Evolutionary conservation across 2,329 filamentous ascomycete genomes (phyloP).

Genomic region (Neofusicoccum kwambonambiense): DNA sequence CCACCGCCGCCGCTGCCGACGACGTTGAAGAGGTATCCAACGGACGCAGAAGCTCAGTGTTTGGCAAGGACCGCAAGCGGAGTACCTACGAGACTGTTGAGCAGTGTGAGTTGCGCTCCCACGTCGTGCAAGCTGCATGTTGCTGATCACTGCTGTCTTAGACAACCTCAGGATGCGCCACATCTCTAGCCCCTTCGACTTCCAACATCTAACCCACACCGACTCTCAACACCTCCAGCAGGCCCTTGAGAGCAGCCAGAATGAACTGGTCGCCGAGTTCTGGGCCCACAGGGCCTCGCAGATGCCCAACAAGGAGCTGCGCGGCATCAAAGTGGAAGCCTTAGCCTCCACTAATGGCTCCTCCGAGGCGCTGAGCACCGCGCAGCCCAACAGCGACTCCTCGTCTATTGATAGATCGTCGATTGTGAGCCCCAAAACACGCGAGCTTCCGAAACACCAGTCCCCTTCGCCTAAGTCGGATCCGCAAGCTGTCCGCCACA

Average conservation of each 20-base stretch:
- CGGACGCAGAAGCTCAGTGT: conserved; percentile 32
- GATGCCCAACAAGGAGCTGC: conserved; percentile 48
- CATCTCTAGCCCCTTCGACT: conserved; percentile 64
- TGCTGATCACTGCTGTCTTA: conserved; percentile 19
- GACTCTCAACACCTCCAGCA: conserved; percentile 54
- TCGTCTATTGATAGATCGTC: conserved; percentile 1
- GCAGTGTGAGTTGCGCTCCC: conserved; percentile 27
- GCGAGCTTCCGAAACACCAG: neutral
- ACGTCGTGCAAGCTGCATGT: neutral
- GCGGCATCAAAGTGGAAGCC: conserved; percentile 53
- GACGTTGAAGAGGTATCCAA: conserved; percentile 30
- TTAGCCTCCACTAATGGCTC: conserved; percentile 34
- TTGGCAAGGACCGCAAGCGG: conserved; percentile 30
- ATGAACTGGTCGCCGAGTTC: conserved; percentile 55
- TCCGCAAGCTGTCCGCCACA: conserved; percentile 28
- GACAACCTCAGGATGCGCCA: conserved; percentile 26
- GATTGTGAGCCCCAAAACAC: conserved; percentile 24
- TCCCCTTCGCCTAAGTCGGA: conserved; percentile 20
- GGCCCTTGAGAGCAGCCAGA: conserved; percentile 51
- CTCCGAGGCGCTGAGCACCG: neutral
- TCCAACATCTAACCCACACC: conserved; percentile 63
- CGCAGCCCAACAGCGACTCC: neutral
- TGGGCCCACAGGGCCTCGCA: conserved; percentile 55
- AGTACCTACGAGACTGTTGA: conserved; percentile 27
- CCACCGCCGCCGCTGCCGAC: conserved; percentile 21